Evolutionary conservation across 2,329 filamentous ascomycete genomes (phyloP).

Genomic region (Alternaria sp.): DNA sequence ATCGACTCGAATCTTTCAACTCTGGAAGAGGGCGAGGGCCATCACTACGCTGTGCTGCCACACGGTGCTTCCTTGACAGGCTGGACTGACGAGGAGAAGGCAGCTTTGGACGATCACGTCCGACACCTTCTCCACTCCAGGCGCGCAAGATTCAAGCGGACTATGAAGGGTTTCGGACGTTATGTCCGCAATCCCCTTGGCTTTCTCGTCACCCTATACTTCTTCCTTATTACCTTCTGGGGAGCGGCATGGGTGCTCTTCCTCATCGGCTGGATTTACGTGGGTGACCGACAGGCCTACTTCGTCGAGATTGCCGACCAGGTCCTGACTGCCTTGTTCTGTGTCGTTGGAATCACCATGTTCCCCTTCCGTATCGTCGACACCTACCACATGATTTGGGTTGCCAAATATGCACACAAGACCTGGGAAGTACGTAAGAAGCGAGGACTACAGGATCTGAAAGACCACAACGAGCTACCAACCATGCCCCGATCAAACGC

Average conservation of each 20-base stretch:
- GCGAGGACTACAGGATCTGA: conserved; percentile 67
- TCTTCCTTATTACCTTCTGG: conserved; percentile 85
- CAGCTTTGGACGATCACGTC: conserved; percentile 83
- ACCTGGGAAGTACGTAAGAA: conserved; percentile 73
- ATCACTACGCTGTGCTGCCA: conserved; percentile 81
- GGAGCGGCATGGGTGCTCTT: conserved; percentile 89
- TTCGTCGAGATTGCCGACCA: conserved; percentile 65
- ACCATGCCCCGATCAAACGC: conserved; percentile 52
- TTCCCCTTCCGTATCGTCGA: conserved; percentile 79
- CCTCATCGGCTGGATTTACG: conserved; percentile 87
- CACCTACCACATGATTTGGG: conserved; percentile 86
- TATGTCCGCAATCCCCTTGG: conserved; percentile 78
- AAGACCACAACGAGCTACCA: conserved; percentile 75
- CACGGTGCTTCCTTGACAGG: conserved; percentile 76
- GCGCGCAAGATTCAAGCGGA: conserved; percentile 78
- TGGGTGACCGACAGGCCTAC: conserved; percentile 73
- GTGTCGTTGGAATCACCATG: conserved; percentile 68
- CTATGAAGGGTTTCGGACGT: conserved; percentile 80
- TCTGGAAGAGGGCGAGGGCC: conserved; percentile 57
- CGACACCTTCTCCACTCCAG: conserved; percentile 86
- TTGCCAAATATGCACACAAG: conserved; percentile 73
- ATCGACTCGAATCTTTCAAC: conserved; percentile 46
- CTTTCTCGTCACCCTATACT: conserved; percentile 85
- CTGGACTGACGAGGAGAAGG: conserved; percentile 79
- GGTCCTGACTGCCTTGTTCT: conserved; percentile 69